Evolutionary conservation across 371 early-diverging fungal species (phyloP), one percentile per base, ranked within the genome.

Genomic region (Mucor indicus): DNA sequence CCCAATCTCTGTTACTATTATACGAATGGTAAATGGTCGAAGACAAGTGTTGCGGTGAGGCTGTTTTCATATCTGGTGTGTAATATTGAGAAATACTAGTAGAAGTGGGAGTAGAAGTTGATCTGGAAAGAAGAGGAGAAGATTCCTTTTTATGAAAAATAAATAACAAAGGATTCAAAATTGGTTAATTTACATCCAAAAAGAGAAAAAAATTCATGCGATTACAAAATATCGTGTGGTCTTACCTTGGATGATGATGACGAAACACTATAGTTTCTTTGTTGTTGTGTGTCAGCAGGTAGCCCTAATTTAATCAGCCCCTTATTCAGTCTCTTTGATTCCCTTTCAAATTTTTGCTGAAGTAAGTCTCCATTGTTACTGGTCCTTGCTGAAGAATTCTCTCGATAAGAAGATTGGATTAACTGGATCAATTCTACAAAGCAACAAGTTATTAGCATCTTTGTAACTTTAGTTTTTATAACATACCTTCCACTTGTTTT

Each of bases 1-100:
- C 69, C 64, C 64, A 69, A 27, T 69, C 62, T 32, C 56, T 51
- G 21, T 37, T 38, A 12, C 38, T 29, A 10, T 47, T 29, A 15
- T 30, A 39, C 10, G 7, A 29, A 41, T 41, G 2, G 41, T 27
- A 11, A 4, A 27, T 15, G 13, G 41, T 27, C 17, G 20, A 8
- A 21, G 38, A 21, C 17, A 27, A n/a, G 15, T 23, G 23, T 17
- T 22, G 35, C 23, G 38, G 9, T 3, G 40, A 13, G 6, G 47
- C 47, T 2, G 38, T 6, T 38, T 47, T 47, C 47, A 47, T 47
- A 6, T 47, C 38, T 22, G 15, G 25, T n/a, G 40, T 40, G 25
- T 25, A 40, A 25, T 40, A 13, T 25, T 13, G n/a, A n/a, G 57
- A 54, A 27, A 55, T 48, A 12, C 45, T 25, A 15, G 48, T 22